Conservation (phyloP, 1,284 basidiomycete genomes). For the Austroboletus niveus region DNA sequence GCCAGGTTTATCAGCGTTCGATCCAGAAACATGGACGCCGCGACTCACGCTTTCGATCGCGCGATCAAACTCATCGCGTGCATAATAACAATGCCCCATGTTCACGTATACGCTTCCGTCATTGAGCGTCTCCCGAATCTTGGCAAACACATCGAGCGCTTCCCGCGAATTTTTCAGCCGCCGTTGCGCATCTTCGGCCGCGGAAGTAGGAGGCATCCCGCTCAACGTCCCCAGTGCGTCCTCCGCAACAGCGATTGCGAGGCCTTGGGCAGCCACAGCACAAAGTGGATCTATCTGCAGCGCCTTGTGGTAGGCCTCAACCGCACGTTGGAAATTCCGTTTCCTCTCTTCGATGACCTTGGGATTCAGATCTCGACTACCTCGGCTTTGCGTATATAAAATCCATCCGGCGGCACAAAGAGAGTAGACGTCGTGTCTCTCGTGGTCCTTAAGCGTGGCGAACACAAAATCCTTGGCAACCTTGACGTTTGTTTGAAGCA, state of each 20-base stretch:
- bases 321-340: conserved; percentile 75
- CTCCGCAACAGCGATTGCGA: conserved; percentile 90
- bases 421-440: conserved; percentile 87
- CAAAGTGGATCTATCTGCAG: conserved; percentile 78
- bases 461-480: conserved; percentile 85
- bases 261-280: conserved; percentile 88
- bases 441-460: conserved; percentile 77
- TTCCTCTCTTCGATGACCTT: conserved; percentile 71
- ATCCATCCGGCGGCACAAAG: conserved; percentile 87
- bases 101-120: conserved; percentile 91
- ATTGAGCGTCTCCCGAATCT: conserved; percentile 81
- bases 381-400: conserved; percentile 80
- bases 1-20: neutral
- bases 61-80: conserved; percentile 87
- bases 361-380: conserved; percentile 58
- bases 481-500: conserved; percentile 72
- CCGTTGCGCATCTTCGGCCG: conserved; percentile 63
- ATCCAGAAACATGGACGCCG: neutral
- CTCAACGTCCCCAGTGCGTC: conserved; percentile 72
- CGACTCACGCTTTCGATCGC: conserved; percentile 88
- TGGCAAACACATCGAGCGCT: conserved; percentile 83
- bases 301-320: conserved; percentile 90
- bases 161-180: conserved; percentile 74
- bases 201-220: conserved; percentile 46
- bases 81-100: conserved; percentile 92